Base-by-base conservation (phyloP, 306 rosid species). In the Rosa persica region DNA sequence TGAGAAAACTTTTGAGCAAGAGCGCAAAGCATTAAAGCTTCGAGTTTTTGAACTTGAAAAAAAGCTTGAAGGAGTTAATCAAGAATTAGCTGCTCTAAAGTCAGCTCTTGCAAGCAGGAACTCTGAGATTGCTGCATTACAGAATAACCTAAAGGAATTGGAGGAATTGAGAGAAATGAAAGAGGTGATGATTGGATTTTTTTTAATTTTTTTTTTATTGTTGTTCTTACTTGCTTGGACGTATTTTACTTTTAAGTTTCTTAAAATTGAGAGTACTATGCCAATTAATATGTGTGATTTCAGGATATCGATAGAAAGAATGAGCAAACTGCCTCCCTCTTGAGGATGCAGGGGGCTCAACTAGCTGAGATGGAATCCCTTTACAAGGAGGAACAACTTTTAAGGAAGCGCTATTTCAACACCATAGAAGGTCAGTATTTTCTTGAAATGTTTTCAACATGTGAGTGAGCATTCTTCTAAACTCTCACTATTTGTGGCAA, bases 251-350 rank as follows among this genome's bases (percentile, higher is more conserved):
- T 83, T 34, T 15, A 58, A 11, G 20, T 20, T 70, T 79, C 30
- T 10, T 42, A 72, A 62, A 65, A 11, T 23, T 40, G 25, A 43
- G 38, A 3, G 42, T 36, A 38, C 72, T 55, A 70, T 55, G 67
- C 76, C 34, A 47, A n/a, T 60, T 42, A 65, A 67, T 70, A 30
- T 70, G 7, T 75, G 74, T 79, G 49, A 70, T 23, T 85, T 64
- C 73, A 95, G 99, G 99, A 95, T 81, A 95, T 95, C 51, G 99
- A 95, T 84, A 86, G 99, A 87, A 95, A 95, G 89, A 90, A 93
- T 70, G 96, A 90, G 86, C 99, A 95, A 89, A 93, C 99, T 64
- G 94, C 97, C 75, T 76, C 87, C 73, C 86, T 95, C 67, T 84
- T 95, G 88, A 93, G 89, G 86, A 93, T 95, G 98, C 99, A 95